These are phyloP conservation scores for Naganishia albida DNA, from an alignment of 1,284 basidiomycete species.

Conservation along the genomic window DNA sequence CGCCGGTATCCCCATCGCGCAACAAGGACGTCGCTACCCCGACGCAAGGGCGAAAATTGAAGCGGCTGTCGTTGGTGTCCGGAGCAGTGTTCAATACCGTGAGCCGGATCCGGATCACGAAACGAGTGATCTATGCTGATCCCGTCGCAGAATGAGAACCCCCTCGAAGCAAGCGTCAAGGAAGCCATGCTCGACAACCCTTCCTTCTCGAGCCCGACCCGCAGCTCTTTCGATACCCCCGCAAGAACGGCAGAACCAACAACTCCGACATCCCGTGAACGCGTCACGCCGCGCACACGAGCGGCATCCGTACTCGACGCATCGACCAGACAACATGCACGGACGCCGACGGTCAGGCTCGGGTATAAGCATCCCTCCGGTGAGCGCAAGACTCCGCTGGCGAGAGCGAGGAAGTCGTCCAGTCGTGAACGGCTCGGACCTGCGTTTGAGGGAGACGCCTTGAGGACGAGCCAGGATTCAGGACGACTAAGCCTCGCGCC, in stretches of 20 bases:
- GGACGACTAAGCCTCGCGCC: not conserved
- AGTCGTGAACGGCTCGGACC: conserved; percentile 12
- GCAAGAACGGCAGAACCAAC: not conserved
- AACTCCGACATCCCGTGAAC: not conserved
- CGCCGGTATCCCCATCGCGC: not conserved
- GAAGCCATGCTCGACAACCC: conserved; percentile 25
- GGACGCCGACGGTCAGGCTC: not conserved
- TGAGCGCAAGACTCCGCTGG: not conserved
- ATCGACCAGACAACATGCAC: not conserved
- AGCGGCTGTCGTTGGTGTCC: conserved; percentile 18
- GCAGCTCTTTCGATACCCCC: not conserved
- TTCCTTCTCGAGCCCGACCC: conserved; percentile 14
- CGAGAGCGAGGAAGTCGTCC: not conserved
- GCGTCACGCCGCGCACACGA: not conserved
- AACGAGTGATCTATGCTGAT: not conserved
- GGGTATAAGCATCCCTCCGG: conserved; percentile 5
- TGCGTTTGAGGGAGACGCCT: conserved; percentile 1
- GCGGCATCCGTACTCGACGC: not conserved
- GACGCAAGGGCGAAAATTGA: conserved; percentile 7
- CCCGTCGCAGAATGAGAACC: not conserved
- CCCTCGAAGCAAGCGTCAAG: conserved; percentile 2
- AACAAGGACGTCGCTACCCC: not conserved
- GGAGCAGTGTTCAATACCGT: conserved; percentile 22
- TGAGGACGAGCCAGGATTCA: conserved; percentile 2
- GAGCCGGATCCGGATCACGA: not conserved